Conservation (phyloP, 352 stramenopile species). For the Phytopythium kandeliae region DNA sequence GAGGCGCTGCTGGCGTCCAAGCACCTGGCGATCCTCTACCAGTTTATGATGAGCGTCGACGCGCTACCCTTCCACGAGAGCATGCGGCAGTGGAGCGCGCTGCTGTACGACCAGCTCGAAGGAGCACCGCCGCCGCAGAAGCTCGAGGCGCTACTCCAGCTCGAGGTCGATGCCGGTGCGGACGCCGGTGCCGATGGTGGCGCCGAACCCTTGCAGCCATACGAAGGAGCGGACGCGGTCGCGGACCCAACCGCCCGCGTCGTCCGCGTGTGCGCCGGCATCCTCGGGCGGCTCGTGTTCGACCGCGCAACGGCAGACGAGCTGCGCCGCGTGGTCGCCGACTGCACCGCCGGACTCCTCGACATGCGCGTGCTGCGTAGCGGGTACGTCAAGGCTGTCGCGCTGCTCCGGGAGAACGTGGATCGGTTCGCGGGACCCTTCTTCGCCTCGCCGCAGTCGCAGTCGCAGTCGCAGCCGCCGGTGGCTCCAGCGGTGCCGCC, state of each 20-base stretch:
- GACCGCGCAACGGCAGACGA: slow-evolving; percentile 19
- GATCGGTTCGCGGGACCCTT: slow-evolving; percentile 16
- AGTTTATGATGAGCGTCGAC: slow-evolving; percentile 31
- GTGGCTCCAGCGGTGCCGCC: too few relatives aligned
- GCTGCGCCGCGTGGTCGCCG: slow-evolving; percentile 18
- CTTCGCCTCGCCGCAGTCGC: not conserved
- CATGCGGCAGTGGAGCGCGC: slow-evolving; percentile 21
- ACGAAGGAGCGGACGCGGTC: too few relatives aligned
- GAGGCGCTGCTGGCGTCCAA: slow-evolving; percentile 40
- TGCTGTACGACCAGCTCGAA: slow-evolving; percentile 15
- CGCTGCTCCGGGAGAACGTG: slow-evolving; percentile 19
- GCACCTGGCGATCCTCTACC: slow-evolving; percentile 37
- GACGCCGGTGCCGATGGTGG: too few relatives aligned
- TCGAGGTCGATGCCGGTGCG: too few relatives aligned
- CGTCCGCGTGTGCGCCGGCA: slow-evolving; percentile 17
- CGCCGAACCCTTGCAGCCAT: too few relatives aligned
- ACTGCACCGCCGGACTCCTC: slow-evolving; percentile 16
- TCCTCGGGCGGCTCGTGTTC: slow-evolving; percentile 25
- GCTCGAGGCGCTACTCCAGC: slow-evolving; percentile 13
- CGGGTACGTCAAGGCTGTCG: slow-evolving; percentile 24
- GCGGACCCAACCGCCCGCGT: slow-evolving; percentile 11
- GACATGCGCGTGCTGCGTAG: slow-evolving; percentile 21
- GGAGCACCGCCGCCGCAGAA: not conserved
- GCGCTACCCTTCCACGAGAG: slow-evolving; percentile 19
- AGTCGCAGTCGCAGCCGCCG: not conserved